Evolutionary conservation across 2,329 filamentous ascomycete genomes (phyloP).

Genomic region (Raffaelea deltoideospora): DNA sequence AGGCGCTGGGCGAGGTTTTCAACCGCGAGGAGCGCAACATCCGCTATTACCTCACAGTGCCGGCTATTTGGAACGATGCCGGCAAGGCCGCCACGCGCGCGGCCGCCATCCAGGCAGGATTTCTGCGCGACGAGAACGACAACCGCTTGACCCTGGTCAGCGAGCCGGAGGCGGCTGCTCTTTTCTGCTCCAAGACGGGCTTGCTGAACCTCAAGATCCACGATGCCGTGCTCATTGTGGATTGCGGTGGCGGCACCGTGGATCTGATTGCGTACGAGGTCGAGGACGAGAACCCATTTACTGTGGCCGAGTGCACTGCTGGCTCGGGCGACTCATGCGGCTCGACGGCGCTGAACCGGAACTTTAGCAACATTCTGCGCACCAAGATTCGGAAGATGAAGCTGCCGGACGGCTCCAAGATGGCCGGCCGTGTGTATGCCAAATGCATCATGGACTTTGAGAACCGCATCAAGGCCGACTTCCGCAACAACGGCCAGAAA

Average conservation of each 20-base stretch:
- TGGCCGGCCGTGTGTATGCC: constrained; percentile 92
- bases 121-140: constrained; percentile 93
- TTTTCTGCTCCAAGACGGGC: constrained; percentile 96
- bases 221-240: constrained; percentile 94
- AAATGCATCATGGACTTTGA: constrained; percentile 99
- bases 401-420: constrained; percentile 89
- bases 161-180: constrained; percentile 89
- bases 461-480: constrained; percentile 98
- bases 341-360: constrained; percentile 93
- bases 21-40: constrained; percentile 97
- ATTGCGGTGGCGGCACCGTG: constrained; percentile 95
- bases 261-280: constrained; percentile 99
- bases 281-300: constrained; percentile 93
- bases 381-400: constrained; percentile 99
- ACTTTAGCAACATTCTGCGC: constrained; percentile 94
- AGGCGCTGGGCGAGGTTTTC: constrained; percentile 93
- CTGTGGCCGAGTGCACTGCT: constrained; percentile 90
- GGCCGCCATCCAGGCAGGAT: constrained; percentile 91
- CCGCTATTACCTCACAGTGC: constrained; percentile 94
- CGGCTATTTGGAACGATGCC: constrained; percentile 97
- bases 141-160: constrained; percentile 89
- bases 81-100: constrained; percentile 93
- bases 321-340: constrained; percentile 96
- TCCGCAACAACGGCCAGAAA: constrained; percentile 97
- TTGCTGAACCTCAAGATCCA: constrained; percentile 94